Percentiles rank a stretch among this genome's conserved stretches.
Conservation (phyloP, 345 rosid species). For the Eucalyptus tenuipes region DNA sequence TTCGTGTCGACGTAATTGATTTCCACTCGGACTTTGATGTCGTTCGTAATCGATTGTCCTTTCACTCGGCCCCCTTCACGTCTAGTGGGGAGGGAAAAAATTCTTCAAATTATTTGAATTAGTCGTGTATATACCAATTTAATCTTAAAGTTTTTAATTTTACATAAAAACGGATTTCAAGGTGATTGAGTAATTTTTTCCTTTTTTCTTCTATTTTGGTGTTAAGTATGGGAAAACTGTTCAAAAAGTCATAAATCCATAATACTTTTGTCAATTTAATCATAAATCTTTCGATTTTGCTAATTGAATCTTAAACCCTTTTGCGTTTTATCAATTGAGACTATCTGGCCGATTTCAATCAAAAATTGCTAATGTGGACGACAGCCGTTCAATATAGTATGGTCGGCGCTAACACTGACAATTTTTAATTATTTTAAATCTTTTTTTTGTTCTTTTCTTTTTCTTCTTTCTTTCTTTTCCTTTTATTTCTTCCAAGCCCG, state of each 20-base stretch:
- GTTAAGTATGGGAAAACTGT: fast-evolving
- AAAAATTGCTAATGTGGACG: fast-evolving
- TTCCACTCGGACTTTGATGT: background rate
- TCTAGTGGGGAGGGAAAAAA: too few species aligned
- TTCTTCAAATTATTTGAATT: too few species aligned
- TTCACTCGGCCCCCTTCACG: too few species aligned
- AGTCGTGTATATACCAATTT: fast-evolving
- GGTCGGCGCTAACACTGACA: fast-evolving
- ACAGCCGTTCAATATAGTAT: fast-evolving
- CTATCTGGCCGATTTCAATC: fast-evolving
- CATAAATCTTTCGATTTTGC: fast-evolving
- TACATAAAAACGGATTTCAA: background rate
- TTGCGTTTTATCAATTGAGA: fast-evolving
- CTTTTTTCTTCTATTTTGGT: background rate
- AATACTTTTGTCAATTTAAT: fast-evolving
- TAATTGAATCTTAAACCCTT: fast-evolving
- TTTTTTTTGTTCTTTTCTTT: fast-evolving
- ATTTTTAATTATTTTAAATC: too few species aligned
- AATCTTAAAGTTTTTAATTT: background rate
- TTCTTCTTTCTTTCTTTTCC: too few species aligned
- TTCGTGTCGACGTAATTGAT: background rate
- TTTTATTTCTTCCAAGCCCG: too few species aligned
- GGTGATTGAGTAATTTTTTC: background rate
- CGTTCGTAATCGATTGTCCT: background rate
- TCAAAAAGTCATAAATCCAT: fast-evolving